Evolutionary conservation across 495 filamentous ascomycete species (phyloP).

Genomic region (Lophiostoma macrostomum): DNA sequence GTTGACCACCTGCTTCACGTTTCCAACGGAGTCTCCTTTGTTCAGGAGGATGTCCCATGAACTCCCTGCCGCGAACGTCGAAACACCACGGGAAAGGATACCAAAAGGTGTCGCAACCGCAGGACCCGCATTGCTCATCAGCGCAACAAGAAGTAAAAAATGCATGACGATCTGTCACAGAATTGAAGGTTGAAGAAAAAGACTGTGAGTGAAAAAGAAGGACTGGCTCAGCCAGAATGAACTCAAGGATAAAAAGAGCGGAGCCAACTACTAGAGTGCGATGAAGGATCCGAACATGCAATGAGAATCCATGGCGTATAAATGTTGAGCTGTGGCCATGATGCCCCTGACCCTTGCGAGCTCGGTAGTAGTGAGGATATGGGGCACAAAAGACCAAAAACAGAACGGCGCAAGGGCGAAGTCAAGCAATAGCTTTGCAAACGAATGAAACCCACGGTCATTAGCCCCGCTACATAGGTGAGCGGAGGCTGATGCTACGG

Average conservation of each 20-base stretch:
- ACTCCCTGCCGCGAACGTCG: conserved; percentile 26
- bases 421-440: not conserved
- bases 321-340: not conserved
- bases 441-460: not conserved
- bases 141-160: not conserved
- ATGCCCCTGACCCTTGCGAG: not conserved
- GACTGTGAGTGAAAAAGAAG: not conserved
- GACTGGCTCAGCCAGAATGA: conserved; percentile 13
- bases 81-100: conserved; percentile 9
- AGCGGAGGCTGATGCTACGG: conserved; percentile 21
- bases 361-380: not conserved
- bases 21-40: conserved; percentile 49
- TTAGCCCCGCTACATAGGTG: conserved; percentile 5
- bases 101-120: conserved; percentile 3
- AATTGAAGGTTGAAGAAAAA: conserved; percentile 1
- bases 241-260: conserved; percentile 8
- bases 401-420: not conserved
- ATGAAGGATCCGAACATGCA: not conserved
- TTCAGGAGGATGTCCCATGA: conserved; percentile 36
- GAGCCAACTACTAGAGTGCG: conserved; percentile 22
- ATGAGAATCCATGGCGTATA: conserved; percentile 1
- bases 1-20: conserved; percentile 26
- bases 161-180: not conserved
- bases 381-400: too few relatives aligned
- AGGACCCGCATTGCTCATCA: conserved; percentile 7